Base-by-base conservation (phyloP, 78 protist species). In the Dictyostelium brefeldianum region DNA sequence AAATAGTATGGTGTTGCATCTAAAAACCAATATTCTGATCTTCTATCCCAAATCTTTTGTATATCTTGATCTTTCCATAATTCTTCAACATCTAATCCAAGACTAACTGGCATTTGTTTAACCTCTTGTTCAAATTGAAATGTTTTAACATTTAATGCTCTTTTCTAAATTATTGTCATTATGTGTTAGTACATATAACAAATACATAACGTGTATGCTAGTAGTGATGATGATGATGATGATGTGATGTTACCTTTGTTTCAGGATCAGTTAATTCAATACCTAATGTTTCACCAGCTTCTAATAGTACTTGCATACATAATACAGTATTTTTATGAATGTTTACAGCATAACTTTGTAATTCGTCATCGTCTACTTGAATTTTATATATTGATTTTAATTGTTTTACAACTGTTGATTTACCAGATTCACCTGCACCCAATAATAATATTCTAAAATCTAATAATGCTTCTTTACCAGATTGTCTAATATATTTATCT, bases 381-480 rank as follows among this genome's bases (percentile, higher is more conserved):
- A 93, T 53, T 79, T 84, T 93, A 90, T 94, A 84, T 31, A 94
- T 94, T 22, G 87, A 79, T 65, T 87, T 83, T 29, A 94, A 69
- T 79, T 94, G 96, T 56, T 94, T 94, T 20, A 94, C 96, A 20
- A 94, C 92, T 14, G 96, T 94, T 54, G 91, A 80, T 70, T 94
- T 94, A 18, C 96, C 96, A 50, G 89, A 74, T 65, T 94, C 96
- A 62, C 96, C 96, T 17, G 96, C 96, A 41, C 96, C 96, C 43
- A 87, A 87, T 14, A 87, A 64, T n/a, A 87, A 31, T 25, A 87
- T 50, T 87, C 92, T 87, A 50, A 87, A 87, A 77, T 87, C 92
- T 43, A 87, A 46, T 43, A 77, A 43, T 7, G 83, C 83, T 5
- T 87, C 92, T 64, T 87, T 87, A 31, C 75, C 75, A 14, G 92